These are phyloP conservation scores for Saccharomycopsis crataegensis DNA, from an alignment of 1,139 yeast genomes.

Conservation along the genomic window DNA sequence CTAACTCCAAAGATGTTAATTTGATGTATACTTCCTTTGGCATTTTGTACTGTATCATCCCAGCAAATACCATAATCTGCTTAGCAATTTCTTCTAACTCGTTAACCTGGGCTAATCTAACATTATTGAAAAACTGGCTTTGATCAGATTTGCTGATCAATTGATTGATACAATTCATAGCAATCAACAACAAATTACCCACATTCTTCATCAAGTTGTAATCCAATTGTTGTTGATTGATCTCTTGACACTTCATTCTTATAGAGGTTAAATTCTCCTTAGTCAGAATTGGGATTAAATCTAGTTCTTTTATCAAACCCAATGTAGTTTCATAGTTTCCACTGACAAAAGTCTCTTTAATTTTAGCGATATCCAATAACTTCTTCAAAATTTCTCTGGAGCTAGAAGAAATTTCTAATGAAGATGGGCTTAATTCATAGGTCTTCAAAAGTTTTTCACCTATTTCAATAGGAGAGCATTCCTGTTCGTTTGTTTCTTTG, in stretches of 20 bases:
- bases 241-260: constrained; percentile 48
- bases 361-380: constrained; percentile 58
- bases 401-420: constrained; percentile 36
- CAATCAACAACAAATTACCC: constrained; percentile 72
- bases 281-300: constrained; percentile 56
- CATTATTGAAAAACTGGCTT: constrained; percentile 41
- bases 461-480: constrained; percentile 40
- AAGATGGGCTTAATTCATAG: constrained; percentile 42
- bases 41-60: constrained; percentile 92
- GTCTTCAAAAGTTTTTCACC: constrained; percentile 50
- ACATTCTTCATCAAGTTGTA: constrained; percentile 71
- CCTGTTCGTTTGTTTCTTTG: constrained; percentile 27
- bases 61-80: constrained; percentile 91
- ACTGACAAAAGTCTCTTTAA: constrained; percentile 53
- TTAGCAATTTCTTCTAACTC: constrained; percentile 62
- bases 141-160: constrained; percentile 43
- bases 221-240: constrained; percentile 43
- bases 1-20: constrained; percentile 40
- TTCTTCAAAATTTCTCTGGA: constrained; percentile 57
- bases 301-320: constrained; percentile 47
- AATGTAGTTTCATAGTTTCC: constrained; percentile 61
- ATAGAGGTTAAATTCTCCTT: constrained; percentile 40
- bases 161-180: constrained; percentile 65
- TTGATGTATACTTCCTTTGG: constrained; percentile 83
- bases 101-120: constrained; percentile 48